phyloP scores from a whole-genome alignment of 75 land plant species.

The Pinus tabuliformis region DNA sequence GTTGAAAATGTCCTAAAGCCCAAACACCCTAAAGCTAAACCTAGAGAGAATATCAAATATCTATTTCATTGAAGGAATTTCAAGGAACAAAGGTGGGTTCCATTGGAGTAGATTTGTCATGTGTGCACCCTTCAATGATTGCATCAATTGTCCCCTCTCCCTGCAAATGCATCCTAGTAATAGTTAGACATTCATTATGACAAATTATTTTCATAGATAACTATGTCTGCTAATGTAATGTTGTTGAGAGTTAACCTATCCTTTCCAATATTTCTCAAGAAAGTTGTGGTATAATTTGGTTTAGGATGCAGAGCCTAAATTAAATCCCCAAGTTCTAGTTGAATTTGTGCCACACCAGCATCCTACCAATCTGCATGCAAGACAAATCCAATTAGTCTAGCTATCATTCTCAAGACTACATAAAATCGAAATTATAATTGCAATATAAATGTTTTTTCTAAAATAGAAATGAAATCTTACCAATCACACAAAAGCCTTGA shows the following conservation, averaged over 20 bases:
- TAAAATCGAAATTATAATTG: neutral
- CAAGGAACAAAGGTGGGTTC: too few relatives aligned
- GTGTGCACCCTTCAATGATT: too few relatives aligned
- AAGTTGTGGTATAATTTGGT: slow-evolving; percentile 52
- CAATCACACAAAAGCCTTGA: slow-evolving; percentile 15
- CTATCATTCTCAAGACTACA: neutral
- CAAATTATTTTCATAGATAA: neutral
- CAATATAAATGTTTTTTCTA: neutral
- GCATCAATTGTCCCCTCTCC: too few relatives aligned
- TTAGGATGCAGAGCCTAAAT: slow-evolving; percentile 64
- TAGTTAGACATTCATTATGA: neutral
- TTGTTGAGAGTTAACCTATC: slow-evolving; percentile 8
- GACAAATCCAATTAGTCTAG: neutral
- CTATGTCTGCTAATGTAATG: neutral
- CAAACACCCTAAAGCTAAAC: too few relatives aligned
- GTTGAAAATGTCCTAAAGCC: too few relatives aligned
- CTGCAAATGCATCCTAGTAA: neutral
- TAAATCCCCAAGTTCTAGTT: slow-evolving; percentile 64
- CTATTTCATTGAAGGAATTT: too few relatives aligned
- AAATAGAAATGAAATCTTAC: neutral
- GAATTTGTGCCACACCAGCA: slow-evolving; percentile 69
- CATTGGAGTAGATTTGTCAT: too few relatives aligned
- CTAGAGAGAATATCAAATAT: too few relatives aligned
- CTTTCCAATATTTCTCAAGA: slow-evolving; percentile 74
- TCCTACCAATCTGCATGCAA: slow-evolving; percentile 57